These are phyloP conservation scores for Chlorella variabilis DNA, from an alignment of 163 green algal genomes.

Conservation along the genomic window DNA sequence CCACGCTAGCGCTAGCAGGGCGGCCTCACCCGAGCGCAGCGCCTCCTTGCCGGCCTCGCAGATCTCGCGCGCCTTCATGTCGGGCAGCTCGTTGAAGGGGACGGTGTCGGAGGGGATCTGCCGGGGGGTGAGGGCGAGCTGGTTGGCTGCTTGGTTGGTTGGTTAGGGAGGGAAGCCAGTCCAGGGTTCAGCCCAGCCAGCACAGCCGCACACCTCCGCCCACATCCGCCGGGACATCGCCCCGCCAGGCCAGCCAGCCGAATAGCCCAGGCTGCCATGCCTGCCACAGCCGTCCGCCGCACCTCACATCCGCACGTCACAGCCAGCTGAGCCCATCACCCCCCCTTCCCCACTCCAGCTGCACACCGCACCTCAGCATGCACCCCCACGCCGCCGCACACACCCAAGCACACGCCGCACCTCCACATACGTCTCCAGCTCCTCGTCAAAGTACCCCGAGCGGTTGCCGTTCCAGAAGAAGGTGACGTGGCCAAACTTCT, in stretches of 20 bases:
- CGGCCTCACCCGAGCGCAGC: slow-evolving; percentile 65
- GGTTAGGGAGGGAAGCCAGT: no score
- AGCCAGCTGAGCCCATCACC: no score
- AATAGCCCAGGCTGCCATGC: no score
- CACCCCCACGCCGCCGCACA: no score
- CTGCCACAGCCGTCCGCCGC: no score
- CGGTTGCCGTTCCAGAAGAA: slow-evolving; percentile 99
- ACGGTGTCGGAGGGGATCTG: slow-evolving; percentile 80
- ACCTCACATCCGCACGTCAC: no score
- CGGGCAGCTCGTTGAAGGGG: slow-evolving; percentile 89
- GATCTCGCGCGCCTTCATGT: slow-evolving; percentile 97
- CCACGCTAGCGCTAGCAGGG: no score
- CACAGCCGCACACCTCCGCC: no score
- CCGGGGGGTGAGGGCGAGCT: background rate
- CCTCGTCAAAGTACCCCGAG: slow-evolving; percentile 90
- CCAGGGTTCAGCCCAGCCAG: no score
- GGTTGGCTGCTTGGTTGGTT: background rate
- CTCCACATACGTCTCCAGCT: slow-evolving; percentile 94
- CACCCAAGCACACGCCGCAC: slow-evolving; percentile 52
- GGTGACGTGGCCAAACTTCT: slow-evolving; percentile 95
- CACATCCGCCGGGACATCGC: no score
- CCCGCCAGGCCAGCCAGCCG: no score
- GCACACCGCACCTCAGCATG: background rate
- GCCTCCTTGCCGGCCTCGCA: slow-evolving; percentile 88
- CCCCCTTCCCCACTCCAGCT: no score